Base-by-base conservation (phyloP, 1,139 yeast species). In the Geotrichum fermentans region DNA sequence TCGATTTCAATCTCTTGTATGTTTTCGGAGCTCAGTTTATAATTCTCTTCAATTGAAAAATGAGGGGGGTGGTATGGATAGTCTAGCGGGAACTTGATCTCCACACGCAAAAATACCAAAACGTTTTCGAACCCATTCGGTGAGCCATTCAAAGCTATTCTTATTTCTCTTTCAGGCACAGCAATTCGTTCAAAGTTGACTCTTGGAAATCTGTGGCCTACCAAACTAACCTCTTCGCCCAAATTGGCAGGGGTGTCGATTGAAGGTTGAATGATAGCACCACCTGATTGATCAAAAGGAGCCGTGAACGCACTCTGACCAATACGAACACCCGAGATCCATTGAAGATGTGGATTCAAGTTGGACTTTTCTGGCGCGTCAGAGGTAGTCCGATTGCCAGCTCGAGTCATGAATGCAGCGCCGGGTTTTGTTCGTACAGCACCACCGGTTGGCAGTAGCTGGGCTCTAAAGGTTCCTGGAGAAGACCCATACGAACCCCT, bases 251-350 rank as follows among this genome's bases (percentile, higher is more conserved):
- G 89, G 29, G 71, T 77, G 26, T 58, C 58, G 24, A 57, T 54
- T 8, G 64, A 65, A 7, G 66, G 55, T 10, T 52, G 50, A 22
- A 53, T 56, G 29, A 54, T 55, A 6, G 55, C 49, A 14, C 50
- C 55, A 21, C 51, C 52, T 7, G 56, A 46, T 42, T 53, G 55
- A 16, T 58, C 63, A 39, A 63, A 55, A 1, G 67, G 59, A 10
- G 66, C 63, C 1, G 68, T 67, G 54, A 69, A 68, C 1, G 76
- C 75, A 2, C 77, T 68, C 44, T 77, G 72, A 0, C 94, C 94
- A 69, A 78, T 80, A 49, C 92, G 73, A 5, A 92, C 95, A 43
- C 97, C 97, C 0, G 96, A 83, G 38, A 92, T 83, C 98, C 98
- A 92, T 56, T 83, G 82, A 53, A 92, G 70, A 61, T 90, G 96